These are phyloP conservation scores for Paspalum notatum DNA, from an alignment of 176 grass and related monocot species.

Conservation along the genomic window DNA sequence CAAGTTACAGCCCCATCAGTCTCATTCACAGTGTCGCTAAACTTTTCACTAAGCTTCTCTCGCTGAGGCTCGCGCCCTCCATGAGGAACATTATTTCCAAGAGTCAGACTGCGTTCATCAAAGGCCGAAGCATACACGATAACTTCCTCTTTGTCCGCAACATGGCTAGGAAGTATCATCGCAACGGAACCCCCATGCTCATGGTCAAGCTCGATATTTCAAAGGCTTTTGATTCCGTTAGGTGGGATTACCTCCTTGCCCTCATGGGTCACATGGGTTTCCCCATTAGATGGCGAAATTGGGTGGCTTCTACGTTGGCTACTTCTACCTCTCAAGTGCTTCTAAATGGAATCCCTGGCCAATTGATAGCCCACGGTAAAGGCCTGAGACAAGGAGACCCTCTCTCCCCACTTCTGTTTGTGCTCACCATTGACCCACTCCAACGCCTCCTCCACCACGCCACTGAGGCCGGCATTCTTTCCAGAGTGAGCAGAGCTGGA, in stretches of 20 bases:
- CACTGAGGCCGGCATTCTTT: background rate
- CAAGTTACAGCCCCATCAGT: background rate
- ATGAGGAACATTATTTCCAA: too few species aligned
- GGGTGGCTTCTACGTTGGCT: too few species aligned
- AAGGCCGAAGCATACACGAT: too few species aligned
- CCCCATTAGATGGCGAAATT: too few species aligned
- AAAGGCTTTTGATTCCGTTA: background rate
- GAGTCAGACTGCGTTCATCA: too few species aligned
- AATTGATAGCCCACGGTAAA: background rate
- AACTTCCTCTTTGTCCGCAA: too few species aligned
- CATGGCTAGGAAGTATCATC: background rate
- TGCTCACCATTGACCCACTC: background rate
- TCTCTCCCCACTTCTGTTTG: background rate
- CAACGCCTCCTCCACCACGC: background rate
- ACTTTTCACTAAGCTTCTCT: too few species aligned
- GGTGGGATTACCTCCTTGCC: too few species aligned
- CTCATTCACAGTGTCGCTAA: too few species aligned
- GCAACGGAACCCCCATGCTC: background rate
- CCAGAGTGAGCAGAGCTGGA: too few species aligned
- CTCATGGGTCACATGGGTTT: too few species aligned
- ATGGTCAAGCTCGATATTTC: background rate
- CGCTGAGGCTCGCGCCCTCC: too few species aligned
- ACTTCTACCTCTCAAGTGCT: background rate
- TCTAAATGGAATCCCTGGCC: background rate
- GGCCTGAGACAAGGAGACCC: background rate